phyloP scores from a whole-genome alignment of 2,329 filamentous ascomycete species.

The Phyllosticta capitalensis region DNA sequence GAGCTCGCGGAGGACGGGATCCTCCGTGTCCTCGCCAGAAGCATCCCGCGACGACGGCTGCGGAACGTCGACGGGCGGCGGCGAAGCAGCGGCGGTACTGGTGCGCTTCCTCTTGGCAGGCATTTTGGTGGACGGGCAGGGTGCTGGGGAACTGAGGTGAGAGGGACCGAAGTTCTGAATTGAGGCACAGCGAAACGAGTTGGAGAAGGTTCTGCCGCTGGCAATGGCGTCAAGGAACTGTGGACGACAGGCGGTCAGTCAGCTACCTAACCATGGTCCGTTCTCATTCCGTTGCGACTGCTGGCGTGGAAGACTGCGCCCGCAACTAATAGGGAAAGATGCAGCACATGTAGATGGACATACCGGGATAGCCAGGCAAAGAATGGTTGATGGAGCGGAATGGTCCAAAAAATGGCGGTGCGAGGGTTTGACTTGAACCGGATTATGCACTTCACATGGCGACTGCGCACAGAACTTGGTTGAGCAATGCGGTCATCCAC shows the following conservation, averaged over 20 bases:
- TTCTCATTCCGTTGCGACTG: neutral
- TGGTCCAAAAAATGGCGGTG: neutral
- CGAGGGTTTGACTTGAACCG: neutral
- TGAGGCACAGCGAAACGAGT: neutral
- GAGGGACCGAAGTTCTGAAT: neutral
- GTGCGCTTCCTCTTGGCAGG: conserved; percentile 72
- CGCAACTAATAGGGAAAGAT: neutral
- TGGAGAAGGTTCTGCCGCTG: conserved; percentile 2
- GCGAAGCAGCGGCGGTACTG: conserved; percentile 38
- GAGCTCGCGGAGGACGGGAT: conserved; percentile 54
- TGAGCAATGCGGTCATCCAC: neutral
- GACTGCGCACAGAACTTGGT: neutral
- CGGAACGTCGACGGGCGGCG: conserved; percentile 44
- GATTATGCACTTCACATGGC: neutral
- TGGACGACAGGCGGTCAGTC: conserved; percentile 7
- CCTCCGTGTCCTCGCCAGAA: conserved; percentile 71
- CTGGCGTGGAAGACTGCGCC: conserved; percentile 3
- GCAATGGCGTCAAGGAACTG: conserved; percentile 2
- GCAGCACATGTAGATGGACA: too few species aligned
- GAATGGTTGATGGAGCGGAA: neutral
- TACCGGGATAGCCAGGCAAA: neutral
- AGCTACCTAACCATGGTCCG: conserved; percentile 8
- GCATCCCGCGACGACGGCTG: conserved; percentile 72
- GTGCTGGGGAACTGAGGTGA: too few species aligned
- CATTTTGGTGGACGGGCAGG: conserved; percentile 16